phyloP scores from a whole-genome alignment of 2,329 filamentous ascomycete genomes.

The Monilinia fructicola region DNA sequence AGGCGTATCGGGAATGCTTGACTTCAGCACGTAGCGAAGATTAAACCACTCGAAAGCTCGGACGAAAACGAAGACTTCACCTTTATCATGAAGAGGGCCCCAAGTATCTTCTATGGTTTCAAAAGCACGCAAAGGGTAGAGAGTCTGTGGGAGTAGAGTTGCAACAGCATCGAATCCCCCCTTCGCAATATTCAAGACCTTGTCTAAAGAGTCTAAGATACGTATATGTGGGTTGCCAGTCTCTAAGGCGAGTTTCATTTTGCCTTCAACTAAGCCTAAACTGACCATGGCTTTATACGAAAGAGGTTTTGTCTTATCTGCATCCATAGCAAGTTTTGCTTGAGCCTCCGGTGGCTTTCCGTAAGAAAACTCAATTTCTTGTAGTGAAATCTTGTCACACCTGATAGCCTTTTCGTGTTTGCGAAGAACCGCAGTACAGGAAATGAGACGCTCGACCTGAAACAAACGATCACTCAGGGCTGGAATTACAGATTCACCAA shows the following conservation, averaged over 20 bases:
- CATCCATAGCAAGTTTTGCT: slow-evolving; percentile 28
- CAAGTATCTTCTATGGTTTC: slow-evolving; percentile 59
- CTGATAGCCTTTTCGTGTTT: slow-evolving; percentile 54
- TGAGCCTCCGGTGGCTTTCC: slow-evolving; percentile 38
- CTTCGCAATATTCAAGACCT: slow-evolving; percentile 54
- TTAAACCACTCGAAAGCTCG: slow-evolving; percentile 58
- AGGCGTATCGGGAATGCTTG: slow-evolving; percentile 32
- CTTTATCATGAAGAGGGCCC: slow-evolving; percentile 44
- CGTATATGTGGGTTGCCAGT: slow-evolving; percentile 66
- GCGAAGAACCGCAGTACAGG: slow-evolving; percentile 66
- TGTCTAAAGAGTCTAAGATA: slow-evolving; percentile 58
- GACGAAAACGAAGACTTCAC: slow-evolving; percentile 53
- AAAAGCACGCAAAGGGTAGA: slow-evolving; percentile 64
- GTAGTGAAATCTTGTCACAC: slow-evolving; percentile 60
- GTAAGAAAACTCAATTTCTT: slow-evolving; percentile 69
- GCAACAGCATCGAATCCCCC: slow-evolving; percentile 53
- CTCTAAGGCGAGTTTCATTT: slow-evolving; percentile 59
- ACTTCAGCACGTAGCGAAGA: slow-evolving; percentile 52
- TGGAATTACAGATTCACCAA: slow-evolving; percentile 38
- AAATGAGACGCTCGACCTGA: slow-evolving; percentile 68
- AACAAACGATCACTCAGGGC: slow-evolving; percentile 41
- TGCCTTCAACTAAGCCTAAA: slow-evolving; percentile 50
- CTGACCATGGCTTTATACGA: slow-evolving; percentile 57
- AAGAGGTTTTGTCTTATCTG: slow-evolving; percentile 25
- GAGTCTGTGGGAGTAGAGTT: slow-evolving; percentile 56